Evolutionary conservation across 805 yeast species (phyloP), one percentile per base, ranked within the genome.

Genomic region (Ogataea paradorogensis): DNA sequence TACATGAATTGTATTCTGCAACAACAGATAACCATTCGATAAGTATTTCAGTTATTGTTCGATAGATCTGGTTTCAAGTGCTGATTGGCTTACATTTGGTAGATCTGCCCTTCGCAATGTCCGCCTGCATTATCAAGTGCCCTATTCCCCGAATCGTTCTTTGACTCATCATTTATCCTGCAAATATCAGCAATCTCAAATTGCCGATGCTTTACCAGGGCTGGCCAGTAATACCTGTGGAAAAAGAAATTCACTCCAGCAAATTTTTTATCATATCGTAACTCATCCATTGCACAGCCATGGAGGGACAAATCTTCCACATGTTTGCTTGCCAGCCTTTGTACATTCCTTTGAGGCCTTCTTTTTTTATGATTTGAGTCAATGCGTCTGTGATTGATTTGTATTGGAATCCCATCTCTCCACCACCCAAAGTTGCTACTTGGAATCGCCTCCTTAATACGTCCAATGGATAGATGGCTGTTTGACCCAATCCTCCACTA

Each of bases 211-310:
- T 23, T n/a, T 4, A 11, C 9, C n/a, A 9, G 10, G 25, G 25
- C 25, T 23, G n/a, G n/a, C n/a, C 25, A 23, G 25, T 23, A 18
- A 6, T 5, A 6, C 6, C 20, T 23, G 5, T 4, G n/a, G 8
- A 23, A 23, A 23, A 23, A 23, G 25, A 23, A 23, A 23, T 20
- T 13, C 15, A 38, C n/a, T 32, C 28, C 5, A 66, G 29, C 46
- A 47, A 42, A 15, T 77, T 84, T 51, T 80, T 78, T 36, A 86
- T 69, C 23, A 82, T 63, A 50, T 95, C 98, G 60, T 79, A 82
- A 46, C 85, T 79, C 51, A 89, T 69, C 96, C 97, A 91, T 45
- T 91, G 87, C 13, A 90, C 88, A 4, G 98, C 98, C 90, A 93
- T 91, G 10, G 93, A 81, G 0, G 98, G 97, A 33, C 88, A 84